Percentiles rank a stretch among this genome's conserved stretches.
These are phyloP conservation scores for Psilocybe subaeruginosa DNA, from an alignment of 768 basidiomycete genomes.

Conservation along the genomic window DNA sequence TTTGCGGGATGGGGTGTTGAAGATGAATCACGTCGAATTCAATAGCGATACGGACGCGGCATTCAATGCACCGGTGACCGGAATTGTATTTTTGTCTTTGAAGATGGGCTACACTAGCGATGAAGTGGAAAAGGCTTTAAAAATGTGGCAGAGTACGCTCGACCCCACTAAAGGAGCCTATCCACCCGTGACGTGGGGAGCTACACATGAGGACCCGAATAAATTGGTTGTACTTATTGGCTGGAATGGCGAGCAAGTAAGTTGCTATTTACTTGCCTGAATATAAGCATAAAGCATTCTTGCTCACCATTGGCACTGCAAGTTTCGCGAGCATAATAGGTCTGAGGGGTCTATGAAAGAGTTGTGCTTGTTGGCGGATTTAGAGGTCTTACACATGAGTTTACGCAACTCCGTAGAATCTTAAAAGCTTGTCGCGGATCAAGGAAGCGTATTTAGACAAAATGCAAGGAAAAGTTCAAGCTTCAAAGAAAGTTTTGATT, in stretches of 20 bases:
- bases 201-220: background rate
- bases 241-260: slow-evolving; percentile 1
- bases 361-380: background rate
- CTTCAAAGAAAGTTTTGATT: no score
- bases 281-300: no score
- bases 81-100: background rate
- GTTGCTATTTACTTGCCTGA: background rate
- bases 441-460: no score
- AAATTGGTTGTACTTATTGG: background rate
- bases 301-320: no score
- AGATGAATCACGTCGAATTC: slow-evolving; percentile 11
- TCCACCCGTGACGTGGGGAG: slow-evolving; percentile 4
- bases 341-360: background rate
- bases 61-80: slow-evolving; percentile 6
- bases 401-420: background rate
- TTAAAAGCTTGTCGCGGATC: background rate
- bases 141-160: background rate
- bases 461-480: no score
- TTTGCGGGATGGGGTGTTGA: slow-evolving; percentile 4
- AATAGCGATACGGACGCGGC: background rate
- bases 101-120: background rate
- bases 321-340: background rate
- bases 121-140: background rate
- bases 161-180: background rate
- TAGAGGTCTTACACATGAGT: background rate